A percentile compares a stretch with the other conserved stretches of the same genome.
Conservation (phyloP, 306 rosid genomes). For the Pyrus bretschneideri region DNA sequence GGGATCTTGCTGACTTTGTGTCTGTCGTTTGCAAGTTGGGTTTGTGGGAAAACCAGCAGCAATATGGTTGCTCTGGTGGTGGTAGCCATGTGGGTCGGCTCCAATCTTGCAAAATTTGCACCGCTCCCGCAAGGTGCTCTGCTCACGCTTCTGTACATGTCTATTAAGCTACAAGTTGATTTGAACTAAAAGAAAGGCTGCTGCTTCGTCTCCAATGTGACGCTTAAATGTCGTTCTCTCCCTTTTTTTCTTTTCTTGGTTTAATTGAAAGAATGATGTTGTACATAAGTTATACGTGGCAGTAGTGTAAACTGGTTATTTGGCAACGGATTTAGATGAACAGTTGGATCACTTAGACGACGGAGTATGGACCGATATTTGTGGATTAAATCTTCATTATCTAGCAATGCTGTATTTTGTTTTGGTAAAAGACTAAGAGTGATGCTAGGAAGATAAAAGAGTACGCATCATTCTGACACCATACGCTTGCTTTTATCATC, state of each 20-base stretch:
- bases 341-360: background rate
- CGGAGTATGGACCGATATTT: background rate
- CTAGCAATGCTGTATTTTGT: background rate
- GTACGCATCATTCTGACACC: background rate
- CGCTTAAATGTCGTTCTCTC: background rate
- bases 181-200: slow-evolving; percentile 13
- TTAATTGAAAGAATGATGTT: background rate
- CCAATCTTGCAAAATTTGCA: slow-evolving; percentile 60
- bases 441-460: background rate
- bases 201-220: slow-evolving; percentile 9
- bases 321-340: background rate
- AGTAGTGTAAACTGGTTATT: background rate
- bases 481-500: background rate
- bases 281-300: background rate
- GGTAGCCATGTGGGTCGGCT: slow-evolving; percentile 82
- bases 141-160: slow-evolving; percentile 86
- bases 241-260: too few relatives aligned
- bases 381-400: background rate
- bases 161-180: slow-evolving; percentile 70
- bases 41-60: slow-evolving; percentile 86
- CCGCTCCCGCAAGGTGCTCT: slow-evolving; percentile 80
- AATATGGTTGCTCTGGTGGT: slow-evolving; percentile 64
- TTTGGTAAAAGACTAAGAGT: background rate
- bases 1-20: slow-evolving; percentile 73
- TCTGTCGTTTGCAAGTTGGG: slow-evolving; percentile 85